phyloP scores from a whole-genome alignment of 2,329 filamentous ascomycete species.

The Nectriaceae sp. region DNA sequence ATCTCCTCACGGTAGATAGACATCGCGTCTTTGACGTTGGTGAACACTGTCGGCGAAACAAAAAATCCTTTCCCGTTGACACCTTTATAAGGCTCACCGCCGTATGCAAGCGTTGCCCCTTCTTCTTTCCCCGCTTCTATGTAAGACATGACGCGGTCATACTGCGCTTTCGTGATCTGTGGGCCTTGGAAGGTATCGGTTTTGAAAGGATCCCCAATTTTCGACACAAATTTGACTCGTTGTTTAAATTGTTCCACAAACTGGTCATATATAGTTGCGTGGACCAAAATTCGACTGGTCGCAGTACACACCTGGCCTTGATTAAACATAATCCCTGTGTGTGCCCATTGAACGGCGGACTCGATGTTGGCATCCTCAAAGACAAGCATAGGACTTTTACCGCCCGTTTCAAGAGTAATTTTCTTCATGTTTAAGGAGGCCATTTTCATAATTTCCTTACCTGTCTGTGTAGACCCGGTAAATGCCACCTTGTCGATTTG shows the following conservation, averaged over 20 bases:
- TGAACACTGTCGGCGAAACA: constrained; percentile 46
- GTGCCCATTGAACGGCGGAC: constrained; percentile 63
- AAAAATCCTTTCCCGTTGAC: constrained; percentile 43
- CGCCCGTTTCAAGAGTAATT: constrained; percentile 67
- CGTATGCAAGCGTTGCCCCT: constrained; percentile 63
- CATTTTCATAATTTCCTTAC: constrained; percentile 73
- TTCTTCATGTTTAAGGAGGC: constrained; percentile 66
- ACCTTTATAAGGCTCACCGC: constrained; percentile 46
- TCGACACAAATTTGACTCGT: constrained; percentile 57
- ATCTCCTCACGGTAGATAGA: constrained; percentile 45
- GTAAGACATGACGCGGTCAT: constrained; percentile 68
- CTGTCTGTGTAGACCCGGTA: constrained; percentile 72
- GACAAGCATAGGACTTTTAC: constrained; percentile 64
- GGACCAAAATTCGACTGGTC: constrained; percentile 65
- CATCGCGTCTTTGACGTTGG: constrained; percentile 40
- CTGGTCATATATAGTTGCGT: constrained; percentile 58
- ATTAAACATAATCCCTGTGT: constrained; percentile 56
- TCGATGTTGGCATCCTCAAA: constrained; percentile 67
- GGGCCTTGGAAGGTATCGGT: constrained; percentile 72
- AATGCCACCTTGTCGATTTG: constrained; percentile 76
- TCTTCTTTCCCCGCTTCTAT: constrained; percentile 68
- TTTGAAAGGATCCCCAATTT: constrained; percentile 70
- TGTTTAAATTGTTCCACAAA: constrained; percentile 65
- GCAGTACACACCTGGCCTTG: constrained; percentile 66
- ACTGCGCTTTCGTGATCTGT: constrained; percentile 69